Evolutionary conservation across 371 early-diverging fungal genomes (phyloP).

Genomic region (Mortierella sp.): DNA sequence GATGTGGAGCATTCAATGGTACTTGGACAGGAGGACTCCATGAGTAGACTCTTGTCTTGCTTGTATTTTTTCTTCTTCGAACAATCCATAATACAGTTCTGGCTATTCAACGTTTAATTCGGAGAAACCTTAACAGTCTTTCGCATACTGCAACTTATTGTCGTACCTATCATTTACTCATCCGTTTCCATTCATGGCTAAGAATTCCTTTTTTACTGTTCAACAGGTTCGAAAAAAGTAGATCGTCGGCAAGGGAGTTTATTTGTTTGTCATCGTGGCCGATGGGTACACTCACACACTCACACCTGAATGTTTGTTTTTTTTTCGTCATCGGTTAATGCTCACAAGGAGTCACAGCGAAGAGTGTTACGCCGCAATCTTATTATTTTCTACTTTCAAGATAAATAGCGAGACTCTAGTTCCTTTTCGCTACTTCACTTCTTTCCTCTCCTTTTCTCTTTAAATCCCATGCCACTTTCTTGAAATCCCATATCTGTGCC

Average conservation of each 20-base stretch:
- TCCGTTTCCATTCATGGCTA: background rate
- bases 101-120: too few relatives aligned
- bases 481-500: background rate
- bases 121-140: too few relatives aligned
- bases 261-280: background rate
- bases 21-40: constrained; percentile 32
- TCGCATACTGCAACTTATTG: too few relatives aligned
- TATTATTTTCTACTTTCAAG: background rate
- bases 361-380: background rate
- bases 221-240: background rate
- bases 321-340: too few relatives aligned
- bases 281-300: too few relatives aligned
- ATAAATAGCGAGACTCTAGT: background rate
- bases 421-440: background rate
- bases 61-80: background rate
- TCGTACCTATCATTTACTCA: background rate
- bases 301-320: too few relatives aligned
- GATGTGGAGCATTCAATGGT: background rate
- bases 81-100: background rate
- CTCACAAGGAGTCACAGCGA: background rate
- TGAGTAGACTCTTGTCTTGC: background rate
- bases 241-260: background rate
- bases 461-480: background rate
- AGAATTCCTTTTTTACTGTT: background rate
- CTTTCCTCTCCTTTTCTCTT: background rate